Evolutionary conservation across 371 early-diverging fungal genomes (phyloP).

Genomic region (Mucor lusitanicus): DNA sequence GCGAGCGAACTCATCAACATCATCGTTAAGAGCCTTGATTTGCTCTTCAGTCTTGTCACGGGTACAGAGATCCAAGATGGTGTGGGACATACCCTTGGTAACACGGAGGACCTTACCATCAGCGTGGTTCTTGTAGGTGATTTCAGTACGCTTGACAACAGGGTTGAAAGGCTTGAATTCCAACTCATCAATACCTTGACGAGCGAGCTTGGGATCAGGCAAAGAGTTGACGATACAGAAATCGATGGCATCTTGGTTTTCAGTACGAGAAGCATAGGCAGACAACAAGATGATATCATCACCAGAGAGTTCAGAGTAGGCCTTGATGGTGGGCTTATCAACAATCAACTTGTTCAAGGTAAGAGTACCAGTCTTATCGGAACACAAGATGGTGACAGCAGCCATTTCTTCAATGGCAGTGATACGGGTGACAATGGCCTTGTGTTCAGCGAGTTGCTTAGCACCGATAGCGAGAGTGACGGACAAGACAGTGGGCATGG

Average conservation of each 20-base stretch:
- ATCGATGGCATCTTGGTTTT: constrained; percentile 82
- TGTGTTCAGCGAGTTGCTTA: constrained; percentile 90
- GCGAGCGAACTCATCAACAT: constrained; percentile 75
- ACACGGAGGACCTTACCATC: constrained; percentile 69
- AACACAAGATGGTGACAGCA: constrained; percentile 91
- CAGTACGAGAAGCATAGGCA: constrained; percentile 72
- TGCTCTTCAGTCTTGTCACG: constrained; percentile 69
- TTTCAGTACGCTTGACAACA: constrained; percentile 85
- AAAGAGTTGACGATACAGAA: constrained; percentile 73
- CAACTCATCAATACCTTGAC: constrained; percentile 68
- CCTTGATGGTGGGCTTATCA: constrained; percentile 64
- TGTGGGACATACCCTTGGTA: constrained; percentile 79
- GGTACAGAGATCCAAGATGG: constrained; percentile 71
- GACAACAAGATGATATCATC: constrained; percentile 68
- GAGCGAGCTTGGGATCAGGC: constrained; percentile 59
- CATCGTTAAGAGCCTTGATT: constrained; percentile 61
- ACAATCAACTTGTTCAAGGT: constrained; percentile 93
- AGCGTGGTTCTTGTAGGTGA: constrained; percentile 64
- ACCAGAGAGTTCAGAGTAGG: constrained; percentile 53
- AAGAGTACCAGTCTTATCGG: constrained; percentile 97
- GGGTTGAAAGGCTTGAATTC: constrained; percentile 92
- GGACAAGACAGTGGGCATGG: constrained; percentile 85
- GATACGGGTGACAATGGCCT: constrained; percentile 90
- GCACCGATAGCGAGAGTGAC: constrained; percentile 95
- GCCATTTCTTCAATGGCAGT: constrained; percentile 93